Evolutionary conservation across 345 rosid genomes (phyloP), one percentile per base, ranked within the genome.

Genomic region (Sonneratia alba): DNA sequence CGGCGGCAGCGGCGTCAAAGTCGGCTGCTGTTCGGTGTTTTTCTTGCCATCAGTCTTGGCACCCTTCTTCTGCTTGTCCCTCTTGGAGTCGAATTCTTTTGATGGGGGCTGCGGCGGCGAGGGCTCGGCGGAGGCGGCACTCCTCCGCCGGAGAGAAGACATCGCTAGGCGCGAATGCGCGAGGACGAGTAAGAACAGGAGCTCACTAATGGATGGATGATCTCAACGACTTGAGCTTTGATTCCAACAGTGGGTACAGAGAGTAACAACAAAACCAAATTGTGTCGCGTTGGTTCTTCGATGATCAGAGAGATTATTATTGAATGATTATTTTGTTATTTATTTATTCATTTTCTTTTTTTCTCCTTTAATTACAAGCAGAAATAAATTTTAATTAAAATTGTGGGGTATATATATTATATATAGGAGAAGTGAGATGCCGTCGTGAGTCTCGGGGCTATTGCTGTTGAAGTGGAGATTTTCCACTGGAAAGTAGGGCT

Each of bases 131-230:
- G 66, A 77, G 32, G 76, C 1, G 38, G 40, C 70, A 75, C 77
- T 83, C 72, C 84, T 75, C 69, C 82, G 88, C 43, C 86, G 71
- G 43, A 83, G 34, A 65, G 81, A 72, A 71, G 81, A 69, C 87
- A 84, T 81, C 42, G 79, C 38, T 15, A 34, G 19, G 42, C 12
- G 61, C 36, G 5, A 12, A 18, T 34, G 61, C 56, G 19, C 56
- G 69, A 14, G 3, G 43, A 51, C 7, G 37, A 62, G 37, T 3
- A 68, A 16, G 55, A 68, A 48, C 36, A 32, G 24, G 57, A 61
- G 68, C 38, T 65, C 62, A 66, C 51, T 61, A 70, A 68, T 38
- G 48, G 61, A 49, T 16, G 43, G 51, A 47, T 9, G 57, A 16
- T 19, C 21, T 53, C 7, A 53, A n/a, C 21, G 22, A 42, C 57